A percentile compares a stretch with the other conserved stretches of the same genome.
These are phyloP conservation scores for Globisporangium paroecandrum DNA, from an alignment of 352 stramenopile species.

Conservation along the genomic window DNA sequence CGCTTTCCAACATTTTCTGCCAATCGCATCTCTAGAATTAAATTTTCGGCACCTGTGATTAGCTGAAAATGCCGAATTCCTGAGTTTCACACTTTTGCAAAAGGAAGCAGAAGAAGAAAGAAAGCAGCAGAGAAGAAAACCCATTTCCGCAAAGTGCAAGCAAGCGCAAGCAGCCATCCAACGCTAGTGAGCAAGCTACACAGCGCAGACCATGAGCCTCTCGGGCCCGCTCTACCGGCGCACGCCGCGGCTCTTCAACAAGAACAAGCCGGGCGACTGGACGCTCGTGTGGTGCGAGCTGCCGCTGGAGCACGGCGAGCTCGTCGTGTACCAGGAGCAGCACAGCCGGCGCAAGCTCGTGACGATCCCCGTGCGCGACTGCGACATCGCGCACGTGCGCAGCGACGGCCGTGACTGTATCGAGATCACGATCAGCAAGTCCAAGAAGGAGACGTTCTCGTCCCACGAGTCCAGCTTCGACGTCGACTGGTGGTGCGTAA, in stretches of 20 bases:
- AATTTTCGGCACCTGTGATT: background rate
- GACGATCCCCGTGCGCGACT: conserved; percentile 55
- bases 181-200: background rate
- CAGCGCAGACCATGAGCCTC: conserved; percentile 42
- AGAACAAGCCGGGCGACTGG: conserved; percentile 73
- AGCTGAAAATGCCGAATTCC: background rate
- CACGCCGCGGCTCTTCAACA: conserved; percentile 65
- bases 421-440: conserved; percentile 57
- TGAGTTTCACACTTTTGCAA: background rate
- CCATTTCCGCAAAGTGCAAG: background rate
- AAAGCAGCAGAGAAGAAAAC: background rate
- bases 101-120: background rate
- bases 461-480: conserved; percentile 84
- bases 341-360: conserved; percentile 45
- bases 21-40: background rate
- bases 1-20: background rate
- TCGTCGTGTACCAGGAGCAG: conserved; percentile 64
- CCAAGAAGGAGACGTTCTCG: conserved; percentile 83
- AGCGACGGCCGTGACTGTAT: conserved; percentile 82
- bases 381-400: conserved; percentile 76
- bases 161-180: background rate
- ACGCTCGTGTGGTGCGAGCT: conserved; percentile 79
- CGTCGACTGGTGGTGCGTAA: conserved; percentile 80
- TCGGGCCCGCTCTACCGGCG: conserved; percentile 69
- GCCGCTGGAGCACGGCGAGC: conserved; percentile 48